A percentile compares a stretch with the other conserved stretches of the same genome.
Conservation (phyloP, 805 yeast species). For the Wickerhamiella sorbophila region DNA sequence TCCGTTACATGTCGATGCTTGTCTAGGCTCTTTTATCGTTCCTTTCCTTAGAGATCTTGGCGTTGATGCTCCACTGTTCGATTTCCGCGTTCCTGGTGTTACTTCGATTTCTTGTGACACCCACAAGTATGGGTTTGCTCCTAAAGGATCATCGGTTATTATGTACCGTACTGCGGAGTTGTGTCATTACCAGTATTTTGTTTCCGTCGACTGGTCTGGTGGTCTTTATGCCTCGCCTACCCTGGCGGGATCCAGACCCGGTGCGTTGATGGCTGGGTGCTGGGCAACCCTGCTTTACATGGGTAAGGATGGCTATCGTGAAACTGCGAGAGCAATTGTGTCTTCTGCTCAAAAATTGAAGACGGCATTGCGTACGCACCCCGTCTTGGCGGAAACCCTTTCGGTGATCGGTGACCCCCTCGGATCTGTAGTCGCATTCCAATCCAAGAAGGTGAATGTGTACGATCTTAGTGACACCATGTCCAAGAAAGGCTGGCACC, state of each 20-base stretch:
- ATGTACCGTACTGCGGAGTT: slow-evolving; percentile 65
- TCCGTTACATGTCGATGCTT: slow-evolving; percentile 91
- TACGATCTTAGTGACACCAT: slow-evolving; percentile 68
- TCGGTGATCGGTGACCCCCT: slow-evolving; percentile 70
- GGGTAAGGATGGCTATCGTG: slow-evolving; percentile 71
- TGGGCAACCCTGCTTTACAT: slow-evolving; percentile 84
- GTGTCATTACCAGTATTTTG: slow-evolving; percentile 71
- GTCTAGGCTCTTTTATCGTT: slow-evolving; percentile 84
- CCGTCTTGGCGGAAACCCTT: slow-evolving; percentile 34
- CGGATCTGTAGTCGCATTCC: slow-evolving; percentile 70
- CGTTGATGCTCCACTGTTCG: slow-evolving; percentile 41
- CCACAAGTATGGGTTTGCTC: slow-evolving; percentile 98
- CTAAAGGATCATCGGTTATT: slow-evolving; percentile 86
- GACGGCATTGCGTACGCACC: slow-evolving; percentile 30
- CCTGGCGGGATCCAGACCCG: slow-evolving; percentile 92
- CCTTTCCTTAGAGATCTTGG: slow-evolving; percentile 56
- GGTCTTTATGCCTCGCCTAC: slow-evolving; percentile 96
- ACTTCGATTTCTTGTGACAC: slow-evolving; percentile 98
- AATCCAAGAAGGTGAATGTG: slow-evolving; percentile 45
- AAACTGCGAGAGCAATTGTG: slow-evolving; percentile 54
- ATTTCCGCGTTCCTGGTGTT: slow-evolving; percentile 76
- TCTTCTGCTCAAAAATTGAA: slow-evolving; percentile 47
- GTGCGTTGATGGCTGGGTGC: slow-evolving; percentile 94
- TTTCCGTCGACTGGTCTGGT: slow-evolving; percentile 78
- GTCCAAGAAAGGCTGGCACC: slow-evolving; percentile 69